Evolutionary conservation across 2,329 filamentous ascomycete species (phyloP), one percentile per base, ranked within the genome.

Genomic region (Metarhizium anisopliae): DNA sequence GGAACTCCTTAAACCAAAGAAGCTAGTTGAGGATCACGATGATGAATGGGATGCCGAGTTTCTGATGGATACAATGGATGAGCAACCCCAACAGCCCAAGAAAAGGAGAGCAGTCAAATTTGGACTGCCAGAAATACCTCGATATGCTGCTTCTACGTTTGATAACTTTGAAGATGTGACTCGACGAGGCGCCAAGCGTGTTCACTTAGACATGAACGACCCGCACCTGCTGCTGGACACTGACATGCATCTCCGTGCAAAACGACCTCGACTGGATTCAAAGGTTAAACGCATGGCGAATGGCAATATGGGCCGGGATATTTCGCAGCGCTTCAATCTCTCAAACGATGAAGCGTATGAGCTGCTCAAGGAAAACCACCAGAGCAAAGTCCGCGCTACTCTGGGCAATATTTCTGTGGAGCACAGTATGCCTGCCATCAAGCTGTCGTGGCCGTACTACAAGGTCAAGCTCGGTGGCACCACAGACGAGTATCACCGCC

Each of bases 321-420:
- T 96, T 40, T 83, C 83, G 42, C 83, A 87, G 62, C 86, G 93
- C 47, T 99, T 96, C 78, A 97, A 97, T 67, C 89, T 95, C 57
- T 96, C 92, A 35, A 97, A 97, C 60, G 94, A 99, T 66, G 88
- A 94, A 57, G 92, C 92, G 2, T 99, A 99, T 69, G 92, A 97
- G 66, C 84, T 91, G 58, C 81, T 99, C 49, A 97, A 97, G 72
- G 91, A 96, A 70, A 97, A 96, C 66, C 92, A 95, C 66, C 90
- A 95, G 73, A 91, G 90, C 78, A 97, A 96, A 72, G 89, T 99
- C 59, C 85, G 94, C 62, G 94, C 91, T 53, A 95, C 90, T 1
- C 82, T 99, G 58, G 90, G 91, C 50, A 93, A 92, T 66, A 84
- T 96, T 59, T 85, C 88, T n/a, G 86, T 99, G 47, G 94, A 99